Base-by-base conservation (phyloP, 345 rosid species). In the Brassica cretica region DNA sequence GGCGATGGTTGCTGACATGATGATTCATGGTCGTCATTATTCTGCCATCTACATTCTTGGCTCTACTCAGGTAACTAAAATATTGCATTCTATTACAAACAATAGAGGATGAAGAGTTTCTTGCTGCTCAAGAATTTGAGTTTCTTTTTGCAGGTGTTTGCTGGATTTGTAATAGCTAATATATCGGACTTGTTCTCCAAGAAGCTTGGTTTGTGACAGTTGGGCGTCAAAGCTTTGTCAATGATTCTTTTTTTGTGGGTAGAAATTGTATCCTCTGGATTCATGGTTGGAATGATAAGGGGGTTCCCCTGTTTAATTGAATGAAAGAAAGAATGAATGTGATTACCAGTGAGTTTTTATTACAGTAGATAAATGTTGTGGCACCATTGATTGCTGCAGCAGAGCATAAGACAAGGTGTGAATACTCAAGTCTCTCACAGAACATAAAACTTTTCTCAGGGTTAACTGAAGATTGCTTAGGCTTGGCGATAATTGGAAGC, bases 141-240 rank as follows among this genome's bases (percentile, higher is more conserved):
- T 53, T 18, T 61, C 9, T 6, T 41, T 58, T 49, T 58, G 76
- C 93, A 91, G 98, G 98, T 92, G n/a, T 94, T 94, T 74, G 93
- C 88, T 51, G 98, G 98, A 76, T 94, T 94, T 72, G 88, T 93
- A 78, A 92, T 92, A 79, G 98, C 95, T 1, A 94, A 94, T 82
- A 71, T 91, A 60, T 85, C 97, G 2, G 91, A 82, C 68, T 84
- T 92, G 87, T 87, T 86, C 74, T 86, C 98, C n/a, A 90, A 81
- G 79, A 92, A 86, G 87, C 79, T 89, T 81, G 90, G 97, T 16
- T 87, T 91, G 80, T 94, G 91, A 87, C 88, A 11, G 84, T 30
- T 27, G 74, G 74, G 46, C 16, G 3, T 24, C 9, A 27, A 51
- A n/a, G 29, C 12, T 11, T 46, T 49, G 56, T 74, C 15, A 12